A percentile compares a stretch with the other conserved stretches of the same genome.
Evolutionary conservation across 805 yeast species (phyloP).

Genomic region (Tetrapisispora phaffii): DNA sequence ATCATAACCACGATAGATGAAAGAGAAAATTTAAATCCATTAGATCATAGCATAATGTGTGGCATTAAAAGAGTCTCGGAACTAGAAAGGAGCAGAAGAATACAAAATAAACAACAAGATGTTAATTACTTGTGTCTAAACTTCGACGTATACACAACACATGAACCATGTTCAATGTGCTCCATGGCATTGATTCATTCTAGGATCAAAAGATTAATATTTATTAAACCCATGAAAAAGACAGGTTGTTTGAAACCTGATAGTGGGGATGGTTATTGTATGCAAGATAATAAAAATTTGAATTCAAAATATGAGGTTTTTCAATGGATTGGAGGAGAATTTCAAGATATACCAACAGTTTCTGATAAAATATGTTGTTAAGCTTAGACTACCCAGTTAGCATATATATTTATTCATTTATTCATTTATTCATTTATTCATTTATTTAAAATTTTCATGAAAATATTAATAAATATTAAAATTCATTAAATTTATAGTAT

Average conservation of each 20-base stretch:
- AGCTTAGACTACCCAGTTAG: background rate
- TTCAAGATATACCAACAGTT: constrained; percentile 11
- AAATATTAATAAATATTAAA: too few relatives aligned
- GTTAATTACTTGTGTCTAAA: constrained; percentile 60
- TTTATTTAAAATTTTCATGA: background rate
- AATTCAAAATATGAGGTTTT: constrained; percentile 87
- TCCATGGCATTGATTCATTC: constrained; percentile 93
- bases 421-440: background rate
- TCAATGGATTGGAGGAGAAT: constrained; percentile 48
- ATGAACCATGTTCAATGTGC: constrained; percentile 97
- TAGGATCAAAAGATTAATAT: constrained; percentile 60
- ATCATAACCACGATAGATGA: constrained; percentile 32
- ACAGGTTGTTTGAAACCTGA: constrained; percentile 48
- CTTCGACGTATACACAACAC: constrained; percentile 74
- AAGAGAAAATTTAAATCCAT: constrained; percentile 25
- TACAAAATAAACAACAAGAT: constrained; percentile 2
- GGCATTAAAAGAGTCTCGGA: constrained; percentile 59
- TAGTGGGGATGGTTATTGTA: constrained; percentile 59
- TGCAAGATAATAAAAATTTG: constrained; percentile 64
- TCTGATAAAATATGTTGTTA: constrained; percentile 23
- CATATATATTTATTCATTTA: background rate
- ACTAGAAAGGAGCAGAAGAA: constrained; percentile 37
- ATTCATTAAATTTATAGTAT: too few relatives aligned
- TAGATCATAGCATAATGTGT: constrained; percentile 65
- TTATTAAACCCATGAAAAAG: constrained; percentile 36